Evolutionary conservation across 176 grass and related monocot species (phyloP), one percentile per base, ranked within the genome.

Genomic region (Otatea glauca): DNA sequence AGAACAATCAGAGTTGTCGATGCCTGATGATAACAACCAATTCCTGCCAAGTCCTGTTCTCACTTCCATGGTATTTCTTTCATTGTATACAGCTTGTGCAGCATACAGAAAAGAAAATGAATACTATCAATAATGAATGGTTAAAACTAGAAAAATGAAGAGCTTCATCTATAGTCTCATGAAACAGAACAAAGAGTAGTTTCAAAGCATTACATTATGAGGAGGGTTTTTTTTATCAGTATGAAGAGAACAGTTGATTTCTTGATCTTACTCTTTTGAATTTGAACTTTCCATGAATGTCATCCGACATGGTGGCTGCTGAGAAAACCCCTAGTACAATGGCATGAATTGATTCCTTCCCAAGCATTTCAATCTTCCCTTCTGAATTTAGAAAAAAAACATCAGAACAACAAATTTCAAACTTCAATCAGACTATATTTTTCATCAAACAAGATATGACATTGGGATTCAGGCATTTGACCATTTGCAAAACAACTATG

Each of bases 341-440:
- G 73, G 87, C 88, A 91, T 99, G 96, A 81, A 99, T 94, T 34
- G 96, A 99, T 63, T 94, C 93, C 80, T 83, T 92, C 15, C 88
- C 84, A 64, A 96, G 86, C 83, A 91, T 86, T 78, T 96, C 89
- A 81, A 96, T 91, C 86, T 91, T 99, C 76, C 93, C 96, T 88
- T 96, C 93, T 96, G 81, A 91, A 78, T 24, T 48, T 83, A 70
- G n/a, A 16, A 70, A 61, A 71, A 9, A 88, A 90, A 48, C 71
- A 88, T 68, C 54, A 89, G 51, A 60, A 27, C 54, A 21, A n/a
- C 21, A 65, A 38, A 69, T 80, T 87, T 79, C 0, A 68, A 35
- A 70, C 64, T 39, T 42, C n/a, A 4, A 60, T 34, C 21, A 32
- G 12, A 18, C 20, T 78, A 50, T 41, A n/a, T n/a, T 74, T 41